These are phyloP conservation scores for Sphagnurus paluster DNA, from an alignment of 1,284 basidiomycete species.

Conservation along the genomic window DNA sequence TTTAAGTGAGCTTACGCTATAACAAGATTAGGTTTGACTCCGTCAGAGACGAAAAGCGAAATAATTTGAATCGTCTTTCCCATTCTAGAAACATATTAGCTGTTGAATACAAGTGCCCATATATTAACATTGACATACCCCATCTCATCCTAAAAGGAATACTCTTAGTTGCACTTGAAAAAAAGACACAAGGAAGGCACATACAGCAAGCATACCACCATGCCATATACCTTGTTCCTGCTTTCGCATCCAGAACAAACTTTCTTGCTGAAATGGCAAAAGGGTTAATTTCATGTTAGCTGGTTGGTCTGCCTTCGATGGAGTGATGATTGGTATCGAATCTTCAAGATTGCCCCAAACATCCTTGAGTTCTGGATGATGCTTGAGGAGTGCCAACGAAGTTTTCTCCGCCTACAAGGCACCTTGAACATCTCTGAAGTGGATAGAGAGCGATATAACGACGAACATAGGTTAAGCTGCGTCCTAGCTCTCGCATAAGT, in stretches of 20 bases:
- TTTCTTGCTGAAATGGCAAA: constrained; percentile 88
- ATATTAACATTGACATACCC: constrained; percentile 49
- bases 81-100: constrained; percentile 62
- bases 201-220: constrained; percentile 91
- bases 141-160: constrained; percentile 76
- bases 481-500: constrained; percentile 57
- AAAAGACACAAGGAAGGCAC: constrained; percentile 25
- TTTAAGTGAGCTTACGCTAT: constrained; percentile 67
- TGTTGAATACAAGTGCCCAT: constrained; percentile 1
- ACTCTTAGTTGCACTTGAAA: constrained; percentile 10
- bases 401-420: constrained; percentile 71
- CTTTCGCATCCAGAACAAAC: constrained; percentile 93
- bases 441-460: not conserved
- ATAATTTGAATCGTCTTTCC: constrained; percentile 99
- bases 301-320: constrained; percentile 79
- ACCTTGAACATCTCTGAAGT: constrained; percentile 7
- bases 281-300: constrained; percentile 72
- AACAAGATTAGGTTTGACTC: constrained; percentile 83
- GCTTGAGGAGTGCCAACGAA: constrained; percentile 58
- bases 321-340: constrained; percentile 62
- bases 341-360: constrained; percentile 89
- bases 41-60: constrained; percentile 81
- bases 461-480: constrained; percentile 67
- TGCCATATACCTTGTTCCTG: constrained; percentile 90
- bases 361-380: constrained; percentile 78